Evolutionary conservation across 2,329 filamentous ascomycete genomes (phyloP).

Genomic region (Paraphaeosphaeria minitans): DNA sequence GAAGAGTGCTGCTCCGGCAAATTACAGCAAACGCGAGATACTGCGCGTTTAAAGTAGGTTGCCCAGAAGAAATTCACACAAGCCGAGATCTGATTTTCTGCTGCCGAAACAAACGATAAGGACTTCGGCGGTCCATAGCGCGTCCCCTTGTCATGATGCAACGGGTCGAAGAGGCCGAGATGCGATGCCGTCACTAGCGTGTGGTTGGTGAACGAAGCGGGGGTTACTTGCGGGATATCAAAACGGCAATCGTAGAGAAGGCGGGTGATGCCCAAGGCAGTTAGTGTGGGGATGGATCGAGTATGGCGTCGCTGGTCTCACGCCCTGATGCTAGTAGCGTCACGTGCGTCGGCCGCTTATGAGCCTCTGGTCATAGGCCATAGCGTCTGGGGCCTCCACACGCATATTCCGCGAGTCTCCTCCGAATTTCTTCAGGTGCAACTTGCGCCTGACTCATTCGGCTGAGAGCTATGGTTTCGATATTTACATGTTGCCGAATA

Average conservation of each 20-base stretch:
- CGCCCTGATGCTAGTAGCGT: not conserved
- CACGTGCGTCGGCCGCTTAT: constrained; percentile 1
- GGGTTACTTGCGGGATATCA: constrained; percentile 18
- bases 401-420: not conserved
- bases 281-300: not conserved
- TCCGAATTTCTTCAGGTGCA: not conserved
- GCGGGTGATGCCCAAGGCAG: not conserved
- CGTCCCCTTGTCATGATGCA: constrained; percentile 5
- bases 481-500: not conserved
- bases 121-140: constrained; percentile 13
- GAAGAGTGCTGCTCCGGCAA: not conserved
- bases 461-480: not conserved
- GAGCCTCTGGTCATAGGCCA: not conserved
- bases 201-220: constrained; percentile 15
- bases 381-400: constrained; percentile 1
- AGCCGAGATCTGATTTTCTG: constrained; percentile 21
- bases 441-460: not conserved
- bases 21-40: constrained; percentile 1
- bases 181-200: constrained; percentile 18
- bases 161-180: constrained; percentile 13
- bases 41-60: constrained; percentile 15
- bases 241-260: constrained; percentile 21
- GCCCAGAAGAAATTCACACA: not conserved
- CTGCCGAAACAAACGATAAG: constrained; percentile 25
- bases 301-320: not conserved